Evolutionary conservation across 2,329 filamentous ascomycete genomes (phyloP), one percentile per base, ranked within the genome.

Genomic region (Aureobasidium sp.): DNA sequence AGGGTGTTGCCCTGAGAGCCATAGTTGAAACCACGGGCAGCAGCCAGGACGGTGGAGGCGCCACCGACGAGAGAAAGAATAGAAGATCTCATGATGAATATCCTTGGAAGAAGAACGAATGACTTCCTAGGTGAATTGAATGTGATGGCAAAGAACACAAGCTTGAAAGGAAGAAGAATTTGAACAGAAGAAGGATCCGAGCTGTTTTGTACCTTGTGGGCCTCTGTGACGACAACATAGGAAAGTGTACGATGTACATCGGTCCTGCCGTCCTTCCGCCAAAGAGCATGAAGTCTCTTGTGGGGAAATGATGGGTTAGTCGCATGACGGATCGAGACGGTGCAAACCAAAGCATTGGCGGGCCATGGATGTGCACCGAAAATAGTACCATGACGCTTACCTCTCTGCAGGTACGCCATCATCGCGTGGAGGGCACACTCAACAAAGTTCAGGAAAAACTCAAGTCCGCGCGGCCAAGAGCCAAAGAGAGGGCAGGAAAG

Each of bases 21-120:
- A 59, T 86, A 88, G 76, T 88, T 88, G 80, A 88, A 88, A 61
- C 86, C 86, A 58, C 80, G 75, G 66, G 72, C 65, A 19, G 51
- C 44, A 27, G 62, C 62, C 37, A 62, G 55, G 47, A 70, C 65
- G 32, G 69, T 69, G 50, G 69, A 68, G 59, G 68, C 67, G 12
- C 69, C 67, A 34, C 72, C 68, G 32, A 68, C 66, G 30, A 69
- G 60, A n/a, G 56, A 35, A 39, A 56, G 41, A 30, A 55, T 49
- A 51, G 56, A 40, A 25, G 53, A 50, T 35, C 45, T 40, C 53
- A 55, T 55, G 21, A 40, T 55, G 39, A 45, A 39, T 40, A 30
- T 45, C 17, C 38, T 24, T 21, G n/a, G n/a, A 47, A 34, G 16
- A 32, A 19, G 24, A 32, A 25, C 30, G 19, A 53, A 38, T 12